These are phyloP conservation scores for Achaetomiella virescens DNA, from an alignment of 495 filamentous ascomycete species.

Conservation along the genomic window DNA sequence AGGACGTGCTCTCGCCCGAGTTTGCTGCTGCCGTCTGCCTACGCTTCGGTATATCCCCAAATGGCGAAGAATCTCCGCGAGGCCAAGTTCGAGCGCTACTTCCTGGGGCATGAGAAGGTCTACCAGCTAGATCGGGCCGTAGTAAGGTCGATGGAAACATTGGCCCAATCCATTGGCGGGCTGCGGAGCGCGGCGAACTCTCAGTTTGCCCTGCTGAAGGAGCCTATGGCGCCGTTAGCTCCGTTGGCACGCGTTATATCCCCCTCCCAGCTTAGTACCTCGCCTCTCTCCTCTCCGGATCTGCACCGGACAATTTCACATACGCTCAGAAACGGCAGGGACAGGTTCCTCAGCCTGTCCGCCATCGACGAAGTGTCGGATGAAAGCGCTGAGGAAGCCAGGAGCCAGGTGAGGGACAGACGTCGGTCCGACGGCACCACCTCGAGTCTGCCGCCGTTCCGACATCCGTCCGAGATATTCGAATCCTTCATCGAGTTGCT, in stretches of 20 bases:
- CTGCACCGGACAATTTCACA: slow-evolving; percentile 28
- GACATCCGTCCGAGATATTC: slow-evolving; percentile 72
- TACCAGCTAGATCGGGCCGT: slow-evolving; percentile 75
- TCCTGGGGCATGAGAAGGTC: slow-evolving; percentile 73
- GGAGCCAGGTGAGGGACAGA: slow-evolving; percentile 9
- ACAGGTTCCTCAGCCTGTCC: slow-evolving; percentile 40
- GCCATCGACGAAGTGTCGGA: slow-evolving; percentile 64
- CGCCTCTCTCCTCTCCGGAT: slow-evolving; percentile 27
- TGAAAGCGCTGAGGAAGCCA: slow-evolving; percentile 48
- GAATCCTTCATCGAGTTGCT: slow-evolving; percentile 78
- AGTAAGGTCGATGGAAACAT: slow-evolving; percentile 75
- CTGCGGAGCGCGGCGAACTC: slow-evolving; percentile 82
- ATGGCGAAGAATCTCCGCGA: slow-evolving; percentile 79
- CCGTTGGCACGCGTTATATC: slow-evolving; percentile 22
- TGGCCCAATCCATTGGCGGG: slow-evolving; percentile 87
- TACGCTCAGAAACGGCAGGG: slow-evolving; percentile 26
- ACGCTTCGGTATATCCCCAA: slow-evolving; percentile 61
- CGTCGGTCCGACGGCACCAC: slow-evolving; percentile 13
- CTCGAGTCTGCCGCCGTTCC: slow-evolving; percentile 28
- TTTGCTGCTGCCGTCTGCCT: slow-evolving; percentile 63
- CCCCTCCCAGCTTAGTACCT: slow-evolving; percentile 14
- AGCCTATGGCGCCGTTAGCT: slow-evolving; percentile 36
- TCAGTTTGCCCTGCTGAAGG: slow-evolving; percentile 76
- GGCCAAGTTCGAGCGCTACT: slow-evolving; percentile 84
- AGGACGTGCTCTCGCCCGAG: slow-evolving; percentile 57